Percentiles rank a stretch among this genome's conserved stretches.
These are phyloP conservation scores for Suillus ampliporus DNA, from an alignment of 768 basidiomycete species.

Conservation along the genomic window DNA sequence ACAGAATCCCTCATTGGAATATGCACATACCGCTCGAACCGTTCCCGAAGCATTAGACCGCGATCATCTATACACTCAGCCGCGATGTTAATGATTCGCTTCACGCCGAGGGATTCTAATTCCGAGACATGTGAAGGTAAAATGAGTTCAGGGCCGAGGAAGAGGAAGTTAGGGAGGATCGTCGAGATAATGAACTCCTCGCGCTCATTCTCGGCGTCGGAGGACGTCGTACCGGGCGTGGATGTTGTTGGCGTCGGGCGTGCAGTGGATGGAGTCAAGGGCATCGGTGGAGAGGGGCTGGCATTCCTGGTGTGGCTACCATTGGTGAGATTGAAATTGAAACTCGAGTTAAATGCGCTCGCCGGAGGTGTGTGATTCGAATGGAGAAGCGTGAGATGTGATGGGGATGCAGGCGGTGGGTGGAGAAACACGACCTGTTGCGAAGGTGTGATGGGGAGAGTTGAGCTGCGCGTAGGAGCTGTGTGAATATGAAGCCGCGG, in stretches of 20 bases:
- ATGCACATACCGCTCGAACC: conserved; percentile 84
- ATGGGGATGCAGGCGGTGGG: conserved; percentile 52
- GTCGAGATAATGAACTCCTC: conserved; percentile 84
- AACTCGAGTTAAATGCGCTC: conserved; percentile 40
- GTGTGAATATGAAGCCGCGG: conserved; percentile 69
- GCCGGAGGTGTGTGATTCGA: conserved; percentile 64
- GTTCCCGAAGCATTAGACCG: conserved; percentile 65
- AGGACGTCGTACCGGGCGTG: conserved; percentile 43
- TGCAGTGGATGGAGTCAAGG: conserved; percentile 45
- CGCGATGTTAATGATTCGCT: conserved; percentile 90
- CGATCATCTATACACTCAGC: conserved; percentile 83
- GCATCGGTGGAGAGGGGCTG: conserved; percentile 35
- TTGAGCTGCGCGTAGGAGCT: conserved; percentile 61
- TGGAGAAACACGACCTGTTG: conserved; percentile 27
- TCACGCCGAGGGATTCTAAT: conserved; percentile 77
- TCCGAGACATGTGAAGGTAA: conserved; percentile 75
- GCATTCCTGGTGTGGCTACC: neutral
- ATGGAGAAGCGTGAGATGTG: conserved; percentile 62
- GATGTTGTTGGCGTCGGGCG: conserved; percentile 57
- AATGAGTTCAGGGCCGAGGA: conserved; percentile 88
- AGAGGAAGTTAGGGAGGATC: conserved; percentile 90
- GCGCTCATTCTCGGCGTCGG: conserved; percentile 48
- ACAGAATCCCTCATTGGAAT: conserved; percentile 96
- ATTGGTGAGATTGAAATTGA: neutral
- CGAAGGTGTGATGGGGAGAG: conserved; percentile 54